Base-by-base conservation (phyloP, 2,329 filamentous ascomycete genomes). In the Thyridium curvatum region DNA sequence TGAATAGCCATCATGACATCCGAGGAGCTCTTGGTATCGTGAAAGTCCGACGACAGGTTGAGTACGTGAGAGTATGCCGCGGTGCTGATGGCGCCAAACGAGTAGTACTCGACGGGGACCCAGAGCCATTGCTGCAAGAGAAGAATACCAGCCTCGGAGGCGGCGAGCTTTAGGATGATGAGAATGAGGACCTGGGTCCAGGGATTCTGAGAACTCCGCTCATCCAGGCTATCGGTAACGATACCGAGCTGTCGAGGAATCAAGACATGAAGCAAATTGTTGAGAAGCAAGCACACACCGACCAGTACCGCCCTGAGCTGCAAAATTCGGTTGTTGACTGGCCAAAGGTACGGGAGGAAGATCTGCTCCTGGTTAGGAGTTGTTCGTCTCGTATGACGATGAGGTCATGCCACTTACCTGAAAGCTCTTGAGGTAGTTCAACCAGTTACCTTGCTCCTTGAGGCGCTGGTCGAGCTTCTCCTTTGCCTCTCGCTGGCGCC, bases 241-340 rank as follows among this genome's bases (percentile, higher is more conserved):
- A 86, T 78, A 46, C 87, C 88, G 26, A 91, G 77, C 54, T 93
- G 86, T 15, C 84, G 75, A n/a, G 88, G 88, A 26, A 88, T 78
- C 32, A 94, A 64, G 12, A 94, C 67, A 49, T 89, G 86, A 36
- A 94, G 66, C 5, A 76, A 76, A 46, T 90, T 87, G 40, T 81
- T 76, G 37, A 71, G 65, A n/a, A 89, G 57, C 16, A 93, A 67
- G 48, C 84, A 84, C 2, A 85, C 32, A 1, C 74, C 73, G 33
- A 93, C 81, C 4, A 85, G 67, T 10, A 74, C 63, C 15, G 85
- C 75, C 39, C 81, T 80, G 14, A 84, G 56, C 55, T 93, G 86
- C 14, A 93, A 71, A 12, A 64, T 58, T 38, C 68, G 72, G 51
- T 84, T 76, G 32, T 80, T 73, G 37, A 77, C 72, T 1, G 89